Conservation (phyloP, 805 yeast genomes). For the Wickerhamomyces sydowiorum region DNA sequence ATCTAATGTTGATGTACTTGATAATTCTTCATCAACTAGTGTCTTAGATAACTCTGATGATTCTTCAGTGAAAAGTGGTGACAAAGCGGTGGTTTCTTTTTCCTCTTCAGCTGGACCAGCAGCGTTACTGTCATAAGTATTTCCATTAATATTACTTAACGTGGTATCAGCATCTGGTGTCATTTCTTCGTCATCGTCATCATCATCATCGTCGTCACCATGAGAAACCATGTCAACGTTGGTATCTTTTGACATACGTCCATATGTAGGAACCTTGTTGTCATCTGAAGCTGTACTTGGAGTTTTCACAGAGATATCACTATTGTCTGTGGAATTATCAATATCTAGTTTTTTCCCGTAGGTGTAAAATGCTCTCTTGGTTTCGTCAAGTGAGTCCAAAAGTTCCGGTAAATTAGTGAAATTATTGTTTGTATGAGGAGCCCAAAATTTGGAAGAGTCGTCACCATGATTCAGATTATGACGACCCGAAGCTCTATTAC, state of each 20-base stretch:
- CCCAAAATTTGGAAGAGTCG: conserved; percentile 29
- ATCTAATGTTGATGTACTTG: background rate
- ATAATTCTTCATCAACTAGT: background rate
- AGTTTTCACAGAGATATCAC: conserved; percentile 1
- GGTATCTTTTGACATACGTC: too few relatives aligned
- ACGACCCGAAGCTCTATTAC: background rate
- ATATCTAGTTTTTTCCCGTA: conserved; percentile 17
- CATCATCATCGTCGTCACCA: conserved; percentile 3
- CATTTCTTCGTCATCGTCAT: conserved; percentile 2
- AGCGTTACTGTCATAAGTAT: background rate
- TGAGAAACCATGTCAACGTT: too few relatives aligned
- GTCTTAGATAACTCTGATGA: conserved; percentile 2
- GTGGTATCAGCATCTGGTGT: conserved; percentile 3
- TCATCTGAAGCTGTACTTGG: background rate
- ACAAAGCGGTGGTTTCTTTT: background rate
- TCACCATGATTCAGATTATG: background rate
- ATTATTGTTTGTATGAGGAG: conserved; percentile 36
- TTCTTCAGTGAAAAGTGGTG: conserved; percentile 6
- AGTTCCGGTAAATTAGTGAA: conserved; percentile 36
- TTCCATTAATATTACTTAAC: background rate
- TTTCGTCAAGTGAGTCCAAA: conserved; percentile 24
- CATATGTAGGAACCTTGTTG: background rate
- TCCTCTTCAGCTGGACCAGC: background rate
- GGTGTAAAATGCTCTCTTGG: conserved; percentile 27
- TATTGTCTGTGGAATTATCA: conserved; percentile 8